A percentile compares a stretch with the other conserved stretches of the same genome.
Evolutionary conservation across 768 basidiomycete genomes (phyloP).

Genomic region (Dentipellis fragilis): DNA sequence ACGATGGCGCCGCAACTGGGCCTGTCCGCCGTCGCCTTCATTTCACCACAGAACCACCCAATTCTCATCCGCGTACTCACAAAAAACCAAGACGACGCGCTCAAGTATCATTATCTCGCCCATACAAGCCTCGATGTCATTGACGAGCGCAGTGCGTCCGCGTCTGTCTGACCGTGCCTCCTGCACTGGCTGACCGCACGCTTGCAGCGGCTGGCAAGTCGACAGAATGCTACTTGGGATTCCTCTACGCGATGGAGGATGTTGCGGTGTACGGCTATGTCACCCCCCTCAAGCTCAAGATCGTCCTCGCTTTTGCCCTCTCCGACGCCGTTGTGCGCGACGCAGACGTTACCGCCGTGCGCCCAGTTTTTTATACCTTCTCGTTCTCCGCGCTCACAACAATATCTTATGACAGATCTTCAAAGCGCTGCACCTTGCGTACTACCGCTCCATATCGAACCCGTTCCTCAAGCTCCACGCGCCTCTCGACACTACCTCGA

Average conservation of each 20-base stretch:
- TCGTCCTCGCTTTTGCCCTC: slow-evolving; percentile 69
- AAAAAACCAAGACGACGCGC: slow-evolving; percentile 42
- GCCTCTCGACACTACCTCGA: slow-evolving; percentile 26
- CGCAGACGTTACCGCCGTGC: slow-evolving; percentile 64
- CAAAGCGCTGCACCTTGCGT: slow-evolving; percentile 79
- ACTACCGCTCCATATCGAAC: slow-evolving; percentile 74
- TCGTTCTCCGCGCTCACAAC: not conserved
- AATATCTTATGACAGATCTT: slow-evolving; percentile 49
- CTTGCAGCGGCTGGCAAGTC: slow-evolving; percentile 36
- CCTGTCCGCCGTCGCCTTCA: slow-evolving; percentile 76
- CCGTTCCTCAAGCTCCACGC: slow-evolving; percentile 71
- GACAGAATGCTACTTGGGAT: slow-evolving; percentile 73
- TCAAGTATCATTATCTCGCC: slow-evolving; percentile 87
- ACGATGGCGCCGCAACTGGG: slow-evolving; percentile 59
- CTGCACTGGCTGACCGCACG: not conserved
- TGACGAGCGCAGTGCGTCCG: slow-evolving; percentile 73
- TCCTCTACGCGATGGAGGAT: slow-evolving; percentile 87
- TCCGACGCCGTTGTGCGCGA: slow-evolving; percentile 78
- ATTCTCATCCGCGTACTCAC: slow-evolving; percentile 71
- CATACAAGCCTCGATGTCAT: slow-evolving; percentile 87
- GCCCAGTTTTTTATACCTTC: slow-evolving; percentile 16
- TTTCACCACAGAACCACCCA: slow-evolving; percentile 74
- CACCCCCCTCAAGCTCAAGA: slow-evolving; percentile 81
- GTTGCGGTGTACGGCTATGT: slow-evolving; percentile 89
- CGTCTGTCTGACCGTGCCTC: not conserved